These are phyloP conservation scores for Elasticomyces elasticus DNA, from an alignment of 495 filamentous ascomycete species.

Conservation along the genomic window DNA sequence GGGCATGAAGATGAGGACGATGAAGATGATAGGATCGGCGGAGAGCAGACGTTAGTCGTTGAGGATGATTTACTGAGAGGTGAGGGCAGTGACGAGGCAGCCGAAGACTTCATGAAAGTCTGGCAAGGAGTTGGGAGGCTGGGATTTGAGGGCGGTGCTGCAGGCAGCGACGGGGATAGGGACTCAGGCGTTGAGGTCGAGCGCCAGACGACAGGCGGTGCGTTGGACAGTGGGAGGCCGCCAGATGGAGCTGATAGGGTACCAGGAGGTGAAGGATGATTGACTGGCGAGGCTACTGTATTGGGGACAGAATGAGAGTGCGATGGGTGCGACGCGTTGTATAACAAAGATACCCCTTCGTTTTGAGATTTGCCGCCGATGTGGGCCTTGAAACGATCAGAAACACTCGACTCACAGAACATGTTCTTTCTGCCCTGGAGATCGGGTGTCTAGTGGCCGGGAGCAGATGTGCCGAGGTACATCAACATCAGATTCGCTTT, in stretches of 20 bases:
- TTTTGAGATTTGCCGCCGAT: no score
- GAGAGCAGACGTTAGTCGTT: slow-evolving; percentile 4
- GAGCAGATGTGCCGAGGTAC: no score
- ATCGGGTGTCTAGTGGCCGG: no score
- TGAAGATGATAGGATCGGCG: slow-evolving; percentile 10
- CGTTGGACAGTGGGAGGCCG: slow-evolving; percentile 11
- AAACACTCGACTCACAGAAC: no score
- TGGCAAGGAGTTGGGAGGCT: slow-evolving; percentile 14
- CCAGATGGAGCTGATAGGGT: background rate
- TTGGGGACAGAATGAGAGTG: background rate
- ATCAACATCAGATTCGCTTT: no score
- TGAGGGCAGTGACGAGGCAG: slow-evolving; percentile 5
- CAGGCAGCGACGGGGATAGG: slow-evolving; percentile 13
- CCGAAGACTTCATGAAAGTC: slow-evolving; percentile 10
- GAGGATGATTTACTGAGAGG: background rate
- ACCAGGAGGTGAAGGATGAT: background rate
- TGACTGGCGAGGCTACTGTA: background rate
- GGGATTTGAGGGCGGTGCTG: slow-evolving; percentile 8
- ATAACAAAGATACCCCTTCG: no score
- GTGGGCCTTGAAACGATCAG: no score
- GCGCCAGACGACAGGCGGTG: background rate
- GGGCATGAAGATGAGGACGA: slow-evolving; percentile 45
- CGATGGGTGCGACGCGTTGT: background rate
- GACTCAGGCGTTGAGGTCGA: slow-evolving; percentile 23
- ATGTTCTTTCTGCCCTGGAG: no score